phyloP scores from a whole-genome alignment of 805 yeast genomes.

The Starmerella tilneyi region DNA sequence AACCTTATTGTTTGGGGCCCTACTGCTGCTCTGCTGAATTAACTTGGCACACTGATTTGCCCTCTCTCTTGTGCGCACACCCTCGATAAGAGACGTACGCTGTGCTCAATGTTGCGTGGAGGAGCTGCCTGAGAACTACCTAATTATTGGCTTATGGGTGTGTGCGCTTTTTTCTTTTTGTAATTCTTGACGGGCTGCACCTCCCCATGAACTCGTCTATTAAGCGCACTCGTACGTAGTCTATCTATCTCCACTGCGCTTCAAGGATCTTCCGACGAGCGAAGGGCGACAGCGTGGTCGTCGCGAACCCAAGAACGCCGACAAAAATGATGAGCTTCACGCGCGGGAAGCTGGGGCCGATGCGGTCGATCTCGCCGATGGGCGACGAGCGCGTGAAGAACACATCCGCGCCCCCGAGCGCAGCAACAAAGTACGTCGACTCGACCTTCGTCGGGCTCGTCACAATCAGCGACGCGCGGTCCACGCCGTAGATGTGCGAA shows the following conservation, averaged over 20 bases:
- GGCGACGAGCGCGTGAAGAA: conserved; percentile 74
- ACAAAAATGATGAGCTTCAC: conserved; percentile 53
- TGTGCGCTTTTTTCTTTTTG: no score
- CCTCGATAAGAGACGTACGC: no score
- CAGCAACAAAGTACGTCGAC: conserved; percentile 59
- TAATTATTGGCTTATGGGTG: no score
- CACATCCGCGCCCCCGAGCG: conserved; percentile 56
- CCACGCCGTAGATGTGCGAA: conserved; percentile 42
- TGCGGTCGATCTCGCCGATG: conserved; percentile 69
- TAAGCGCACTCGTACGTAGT: no score
- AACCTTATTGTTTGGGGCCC: neutral
- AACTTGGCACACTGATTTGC: no score
- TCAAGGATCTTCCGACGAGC: conserved; percentile 14
- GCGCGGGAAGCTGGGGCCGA: conserved; percentile 59
- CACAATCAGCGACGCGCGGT: conserved; percentile 32
- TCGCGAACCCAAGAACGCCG: conserved; percentile 33
- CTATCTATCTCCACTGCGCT: conserved; percentile 15
- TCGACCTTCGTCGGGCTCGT: conserved; percentile 61
- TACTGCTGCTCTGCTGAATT: neutral
- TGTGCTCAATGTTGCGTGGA: no score
- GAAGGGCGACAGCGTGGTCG: conserved; percentile 16
- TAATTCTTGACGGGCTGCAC: no score
- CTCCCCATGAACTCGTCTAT: no score
- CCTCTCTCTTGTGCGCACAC: no score
- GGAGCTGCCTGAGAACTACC: no score